Evolutionary conservation across 176 grass and related monocot genomes (phyloP).

Genomic region (Echinochloa phyllopogon): DNA sequence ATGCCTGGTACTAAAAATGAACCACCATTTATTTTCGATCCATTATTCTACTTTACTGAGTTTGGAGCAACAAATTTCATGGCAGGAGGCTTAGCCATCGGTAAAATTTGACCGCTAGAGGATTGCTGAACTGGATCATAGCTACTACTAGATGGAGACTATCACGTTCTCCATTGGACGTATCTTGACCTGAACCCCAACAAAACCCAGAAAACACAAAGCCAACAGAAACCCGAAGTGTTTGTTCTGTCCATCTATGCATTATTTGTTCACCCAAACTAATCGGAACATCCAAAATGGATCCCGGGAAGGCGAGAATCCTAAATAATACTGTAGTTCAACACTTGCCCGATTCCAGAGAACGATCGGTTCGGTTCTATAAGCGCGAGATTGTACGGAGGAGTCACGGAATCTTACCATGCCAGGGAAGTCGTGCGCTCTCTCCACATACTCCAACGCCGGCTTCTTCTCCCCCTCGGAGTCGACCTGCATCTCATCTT

Average conservation of each 20-base stretch:
- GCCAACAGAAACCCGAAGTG: not conserved
- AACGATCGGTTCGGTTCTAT: not conserved
- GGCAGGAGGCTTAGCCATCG: not conserved
- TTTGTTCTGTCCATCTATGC: not conserved
- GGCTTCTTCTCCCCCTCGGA: constrained; percentile 8
- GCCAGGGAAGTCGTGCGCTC: constrained; percentile 9
- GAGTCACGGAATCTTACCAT: not conserved
- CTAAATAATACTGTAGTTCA: not conserved
- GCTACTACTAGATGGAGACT: not conserved
- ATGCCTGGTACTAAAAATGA: not conserved
- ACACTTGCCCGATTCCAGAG: not conserved
- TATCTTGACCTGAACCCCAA: not conserved
- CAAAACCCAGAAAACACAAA: not conserved
- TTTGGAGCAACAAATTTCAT: not conserved
- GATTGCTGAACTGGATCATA: not conserved
- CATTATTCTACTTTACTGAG: not conserved
- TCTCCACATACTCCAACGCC: constrained; percentile 22
- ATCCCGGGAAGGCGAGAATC: not conserved
- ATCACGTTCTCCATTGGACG: not conserved
- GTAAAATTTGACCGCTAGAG: not conserved
- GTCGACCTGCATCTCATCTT: constrained; percentile 8
- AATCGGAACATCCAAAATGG: not conserved
- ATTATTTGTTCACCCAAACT: not conserved
- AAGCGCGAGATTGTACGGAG: not conserved
- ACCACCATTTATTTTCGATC: not conserved